These are phyloP conservation scores for Aspergillus spinulosporus DNA, from an alignment of 2,329 filamentous ascomycete species.

Conservation along the genomic window DNA sequence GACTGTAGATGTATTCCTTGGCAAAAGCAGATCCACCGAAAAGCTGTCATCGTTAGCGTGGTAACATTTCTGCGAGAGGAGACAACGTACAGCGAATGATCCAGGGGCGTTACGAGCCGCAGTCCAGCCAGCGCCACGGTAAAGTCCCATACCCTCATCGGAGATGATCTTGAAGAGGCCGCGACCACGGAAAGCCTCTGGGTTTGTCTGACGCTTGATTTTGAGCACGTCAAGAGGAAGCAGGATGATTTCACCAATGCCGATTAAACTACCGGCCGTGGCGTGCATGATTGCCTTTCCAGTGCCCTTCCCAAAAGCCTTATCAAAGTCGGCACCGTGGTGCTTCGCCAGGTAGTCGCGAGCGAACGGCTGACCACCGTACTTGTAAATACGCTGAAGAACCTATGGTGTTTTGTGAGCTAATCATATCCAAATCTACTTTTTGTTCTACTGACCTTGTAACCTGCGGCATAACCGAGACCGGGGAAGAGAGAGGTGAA, in stretches of 20 bases:
- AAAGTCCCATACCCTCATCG: slow-evolving; percentile 93
- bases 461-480: slow-evolving; percentile 93
- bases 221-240: slow-evolving; percentile 95
- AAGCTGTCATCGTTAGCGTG: slow-evolving; percentile 56
- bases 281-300: slow-evolving; percentile 99
- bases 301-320: slow-evolving; percentile 90
- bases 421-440: slow-evolving; percentile 11
- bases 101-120: slow-evolving; percentile 95
- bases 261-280: slow-evolving; percentile 90
- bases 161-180: slow-evolving; percentile 85
- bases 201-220: slow-evolving; percentile 99
- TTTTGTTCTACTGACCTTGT: slow-evolving; percentile 65
- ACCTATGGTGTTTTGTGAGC: slow-evolving; percentile 48
- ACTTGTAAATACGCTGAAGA: slow-evolving; percentile 97
- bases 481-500: slow-evolving; percentile 97
- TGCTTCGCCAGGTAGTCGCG: slow-evolving; percentile 82
- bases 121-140: slow-evolving; percentile 96
- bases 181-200: slow-evolving; percentile 92
- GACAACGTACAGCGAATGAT: slow-evolving; percentile 80
- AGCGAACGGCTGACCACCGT: slow-evolving; percentile 92
- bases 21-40: slow-evolving; percentile 97
- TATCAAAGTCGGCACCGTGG: slow-evolving; percentile 81
- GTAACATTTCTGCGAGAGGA: neutral
- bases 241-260: slow-evolving; percentile 94
- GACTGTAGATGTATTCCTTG: slow-evolving; percentile 90